Conservation (phyloP, 1,284 basidiomycete species). For the Ganoderma leucocontextum region DNA sequence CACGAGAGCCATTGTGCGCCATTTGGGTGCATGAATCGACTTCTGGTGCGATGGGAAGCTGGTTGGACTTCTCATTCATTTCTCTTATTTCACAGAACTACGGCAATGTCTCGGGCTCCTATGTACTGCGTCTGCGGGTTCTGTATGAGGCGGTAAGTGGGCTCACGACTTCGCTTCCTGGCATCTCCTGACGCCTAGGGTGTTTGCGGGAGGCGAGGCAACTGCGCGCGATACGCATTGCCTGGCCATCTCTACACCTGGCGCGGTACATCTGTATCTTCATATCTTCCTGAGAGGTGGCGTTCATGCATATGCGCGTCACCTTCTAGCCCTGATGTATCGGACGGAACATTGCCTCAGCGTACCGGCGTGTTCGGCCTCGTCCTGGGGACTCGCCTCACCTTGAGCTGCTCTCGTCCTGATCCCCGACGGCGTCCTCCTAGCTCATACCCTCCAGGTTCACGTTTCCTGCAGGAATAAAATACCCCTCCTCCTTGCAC, state of each 20-base stretch:
- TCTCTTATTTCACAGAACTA: not conserved
- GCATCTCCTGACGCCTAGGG: not conserved
- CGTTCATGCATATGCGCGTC: not conserved
- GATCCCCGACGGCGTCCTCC: not conserved
- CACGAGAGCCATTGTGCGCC: slow-evolving; percentile 16
- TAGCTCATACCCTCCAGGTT: not conserved
- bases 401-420: not conserved
- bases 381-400: not conserved
- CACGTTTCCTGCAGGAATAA: not conserved
- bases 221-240: not conserved
- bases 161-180: not conserved
- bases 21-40: slow-evolving; percentile 18
- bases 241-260: not conserved
- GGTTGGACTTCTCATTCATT: not conserved
- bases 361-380: not conserved
- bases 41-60: not conserved
- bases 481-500: not conserved
- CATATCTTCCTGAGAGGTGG: not conserved
- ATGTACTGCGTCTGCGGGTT: not conserved
- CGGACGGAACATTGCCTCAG: not conserved
- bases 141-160: not conserved
- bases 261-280: not conserved
- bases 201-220: not conserved
- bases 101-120: not conserved
- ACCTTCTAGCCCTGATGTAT: not conserved